Evolutionary conservation across 2,329 filamentous ascomycete species (phyloP).

Genomic region (Nigrospora sphaerica): DNA sequence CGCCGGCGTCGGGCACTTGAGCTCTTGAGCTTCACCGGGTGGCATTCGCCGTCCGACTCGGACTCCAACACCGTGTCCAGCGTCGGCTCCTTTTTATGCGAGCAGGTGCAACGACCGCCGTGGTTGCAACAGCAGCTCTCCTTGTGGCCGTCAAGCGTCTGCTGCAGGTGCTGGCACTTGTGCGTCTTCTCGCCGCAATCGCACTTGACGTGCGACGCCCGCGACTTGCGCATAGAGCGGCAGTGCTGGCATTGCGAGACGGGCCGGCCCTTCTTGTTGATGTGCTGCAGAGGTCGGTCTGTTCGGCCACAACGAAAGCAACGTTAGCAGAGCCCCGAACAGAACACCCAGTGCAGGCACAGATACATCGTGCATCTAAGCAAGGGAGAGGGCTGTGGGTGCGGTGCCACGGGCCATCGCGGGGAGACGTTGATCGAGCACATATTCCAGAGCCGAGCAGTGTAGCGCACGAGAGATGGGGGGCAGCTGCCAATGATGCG

Average conservation of each 20-base stretch:
- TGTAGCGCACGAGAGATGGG: too few species aligned
- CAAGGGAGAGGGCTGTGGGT: not conserved
- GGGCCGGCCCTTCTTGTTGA: conserved; percentile 95
- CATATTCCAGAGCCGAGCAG: too few species aligned
- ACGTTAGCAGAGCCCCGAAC: conserved; percentile 5
- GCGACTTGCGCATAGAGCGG: conserved; percentile 91
- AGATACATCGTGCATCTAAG: not conserved
- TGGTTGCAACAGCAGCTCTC: conserved; percentile 67
- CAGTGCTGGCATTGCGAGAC: conserved; percentile 98
- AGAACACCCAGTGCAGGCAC: conserved; percentile 3
- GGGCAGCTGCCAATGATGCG: too few species aligned
- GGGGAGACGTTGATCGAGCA: too few species aligned
- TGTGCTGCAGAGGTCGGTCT: conserved; percentile 90
- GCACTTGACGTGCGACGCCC: conserved; percentile 90
- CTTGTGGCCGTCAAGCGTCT: conserved; percentile 50
- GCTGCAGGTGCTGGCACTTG: conserved; percentile 56
- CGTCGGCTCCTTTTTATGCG: conserved; percentile 53
- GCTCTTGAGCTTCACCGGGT: conserved; percentile 33
- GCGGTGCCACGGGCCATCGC: too few species aligned
- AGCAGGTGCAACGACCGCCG: conserved; percentile 59
- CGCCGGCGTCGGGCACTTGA: conserved; percentile 42
- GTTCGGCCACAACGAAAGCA: conserved; percentile 8
- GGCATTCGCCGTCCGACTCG: conserved; percentile 46
- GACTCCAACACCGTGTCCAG: conserved; percentile 60
- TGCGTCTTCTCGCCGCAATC: conserved; percentile 92